These are phyloP conservation scores for Populus trichocarpa DNA, from an alignment of 441 rosid genomes.

Conservation along the genomic window DNA sequence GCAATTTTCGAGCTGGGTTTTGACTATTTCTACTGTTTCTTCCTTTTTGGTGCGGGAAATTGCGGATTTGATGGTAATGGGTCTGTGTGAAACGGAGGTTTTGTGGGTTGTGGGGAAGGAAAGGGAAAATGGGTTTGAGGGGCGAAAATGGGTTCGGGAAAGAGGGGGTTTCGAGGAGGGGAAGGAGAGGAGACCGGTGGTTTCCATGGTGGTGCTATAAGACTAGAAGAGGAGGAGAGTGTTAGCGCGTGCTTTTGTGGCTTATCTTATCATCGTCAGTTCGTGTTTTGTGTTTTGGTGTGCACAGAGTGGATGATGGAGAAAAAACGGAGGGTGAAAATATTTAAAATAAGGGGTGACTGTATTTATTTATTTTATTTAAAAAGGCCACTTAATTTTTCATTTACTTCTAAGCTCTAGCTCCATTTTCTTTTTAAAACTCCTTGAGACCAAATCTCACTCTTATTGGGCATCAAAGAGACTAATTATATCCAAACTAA, in stretches of 20 bases:
- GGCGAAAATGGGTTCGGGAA: constrained; percentile 18
- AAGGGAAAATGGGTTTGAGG: constrained; percentile 14
- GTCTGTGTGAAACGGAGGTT: constrained; percentile 20
- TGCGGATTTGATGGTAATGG: constrained; percentile 54
- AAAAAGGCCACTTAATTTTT: too few relatives aligned
- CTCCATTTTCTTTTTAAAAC: too few relatives aligned
- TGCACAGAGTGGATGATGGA: too few relatives aligned
- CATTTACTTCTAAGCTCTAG: too few relatives aligned
- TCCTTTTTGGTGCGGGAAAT: constrained; percentile 70
- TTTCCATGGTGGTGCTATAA: constrained; percentile 39
- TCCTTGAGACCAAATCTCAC: too few relatives aligned
- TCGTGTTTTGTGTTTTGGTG: neutral
- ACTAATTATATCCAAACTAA: too few relatives aligned
- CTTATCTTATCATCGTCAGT: constrained; percentile 11
- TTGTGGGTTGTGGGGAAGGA: constrained; percentile 7
- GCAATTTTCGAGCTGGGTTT: constrained; percentile 72
- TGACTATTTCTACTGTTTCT: constrained; percentile 67
- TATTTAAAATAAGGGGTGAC: neutral
- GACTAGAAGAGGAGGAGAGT: neutral
- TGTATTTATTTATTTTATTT: too few relatives aligned
- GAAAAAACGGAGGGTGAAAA: neutral
- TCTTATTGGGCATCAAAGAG: too few relatives aligned
- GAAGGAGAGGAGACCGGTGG: constrained; percentile 45
- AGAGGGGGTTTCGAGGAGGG: constrained; percentile 41
- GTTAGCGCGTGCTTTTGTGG: neutral